Conservation (phyloP, 208 protist genomes). For the Leishmania arabica region DNA sequence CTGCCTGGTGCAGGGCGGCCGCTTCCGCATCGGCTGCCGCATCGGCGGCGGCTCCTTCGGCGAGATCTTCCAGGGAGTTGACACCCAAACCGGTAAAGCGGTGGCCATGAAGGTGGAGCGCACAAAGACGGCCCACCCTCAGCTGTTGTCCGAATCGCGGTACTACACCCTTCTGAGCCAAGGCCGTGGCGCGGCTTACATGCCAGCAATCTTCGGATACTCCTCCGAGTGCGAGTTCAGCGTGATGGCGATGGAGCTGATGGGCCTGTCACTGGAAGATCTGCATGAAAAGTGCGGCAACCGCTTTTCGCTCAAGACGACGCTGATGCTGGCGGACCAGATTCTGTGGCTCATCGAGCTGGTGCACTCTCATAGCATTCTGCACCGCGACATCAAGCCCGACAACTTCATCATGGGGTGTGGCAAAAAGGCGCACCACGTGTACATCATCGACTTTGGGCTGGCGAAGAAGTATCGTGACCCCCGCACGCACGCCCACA, state of each 20-base stretch:
- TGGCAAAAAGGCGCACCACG: conserved; percentile 86
- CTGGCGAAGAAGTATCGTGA: conserved; percentile 99
- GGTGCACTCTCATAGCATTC: conserved; percentile 91
- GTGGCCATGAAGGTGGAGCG: conserved; percentile 94
- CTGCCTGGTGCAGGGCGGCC: conserved; percentile 44
- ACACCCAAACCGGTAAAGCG: conserved; percentile 82
- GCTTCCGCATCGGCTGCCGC: conserved; percentile 96
- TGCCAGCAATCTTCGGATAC: conserved; percentile 88
- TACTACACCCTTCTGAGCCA: conserved; percentile 84
- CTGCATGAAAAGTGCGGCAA: conserved; percentile 90
- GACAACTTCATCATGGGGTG: conserved; percentile 95
- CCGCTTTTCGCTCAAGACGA: conserved; percentile 92
- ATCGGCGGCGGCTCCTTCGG: conserved; percentile 97
- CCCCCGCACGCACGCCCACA: conserved; percentile 97
- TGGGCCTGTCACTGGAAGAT: conserved; percentile 93
- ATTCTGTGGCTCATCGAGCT: conserved; percentile 92
- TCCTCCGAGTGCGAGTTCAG: conserved; percentile 93
- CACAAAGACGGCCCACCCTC: conserved; percentile 89
- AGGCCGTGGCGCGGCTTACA: conserved; percentile 75
- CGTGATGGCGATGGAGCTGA: conserved; percentile 94
- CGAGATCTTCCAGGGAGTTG: conserved; percentile 91
- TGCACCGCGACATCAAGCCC: conserved; percentile 96
- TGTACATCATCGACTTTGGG: conserved; percentile 99
- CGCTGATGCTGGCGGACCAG: conserved; percentile 93
- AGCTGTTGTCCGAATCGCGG: conserved; percentile 89